phyloP scores from a whole-genome alignment of 441 rosid genomes.

The Pelargonium australe region DNA sequence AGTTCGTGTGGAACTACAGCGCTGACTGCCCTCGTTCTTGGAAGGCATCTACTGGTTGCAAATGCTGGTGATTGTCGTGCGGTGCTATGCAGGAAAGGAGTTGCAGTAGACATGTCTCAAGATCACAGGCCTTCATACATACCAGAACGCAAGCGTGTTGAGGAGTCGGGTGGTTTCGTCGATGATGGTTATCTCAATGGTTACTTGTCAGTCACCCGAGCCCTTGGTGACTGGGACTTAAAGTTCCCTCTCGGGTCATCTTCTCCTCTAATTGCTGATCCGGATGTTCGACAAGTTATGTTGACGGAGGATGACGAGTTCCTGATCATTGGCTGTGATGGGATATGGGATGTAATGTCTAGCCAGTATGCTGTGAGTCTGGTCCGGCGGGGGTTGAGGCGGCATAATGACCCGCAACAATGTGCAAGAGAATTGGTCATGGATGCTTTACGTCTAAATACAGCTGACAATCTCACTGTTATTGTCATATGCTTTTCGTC shows the following conservation, averaged over 20 bases:
- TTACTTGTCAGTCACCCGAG: constrained; percentile 66
- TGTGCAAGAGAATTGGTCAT: constrained; percentile 72
- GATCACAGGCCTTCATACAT: constrained; percentile 67
- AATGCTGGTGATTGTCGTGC: constrained; percentile 76
- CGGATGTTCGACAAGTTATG: constrained; percentile 56
- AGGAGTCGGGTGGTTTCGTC: constrained; percentile 57
- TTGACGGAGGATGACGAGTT: constrained; percentile 83
- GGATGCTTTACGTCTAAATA: constrained; percentile 57
- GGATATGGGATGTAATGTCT: constrained; percentile 85
- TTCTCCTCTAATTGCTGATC: constrained; percentile 77
- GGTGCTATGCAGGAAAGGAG: constrained; percentile 61
- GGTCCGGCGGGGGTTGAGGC: constrained; percentile 50
- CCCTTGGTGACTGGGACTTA: constrained; percentile 92
- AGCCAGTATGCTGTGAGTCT: constrained; percentile 75
- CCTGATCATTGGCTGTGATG: constrained; percentile 81
- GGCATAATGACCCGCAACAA: constrained; percentile 67
- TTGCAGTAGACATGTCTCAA: constrained; percentile 57
- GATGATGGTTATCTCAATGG: constrained; percentile 79
- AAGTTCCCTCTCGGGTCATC: constrained; percentile 51
- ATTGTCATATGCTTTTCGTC: constrained; percentile 65
- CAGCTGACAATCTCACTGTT: constrained; percentile 76
- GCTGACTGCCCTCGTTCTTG: constrained; percentile 41
- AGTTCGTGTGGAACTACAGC: constrained; percentile 54
- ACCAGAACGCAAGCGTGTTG: constrained; percentile 54
- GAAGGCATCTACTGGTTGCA: constrained; percentile 70